Conservation (phyloP, 1,284 basidiomycete species). For the Chalciporus sp. region DNA sequence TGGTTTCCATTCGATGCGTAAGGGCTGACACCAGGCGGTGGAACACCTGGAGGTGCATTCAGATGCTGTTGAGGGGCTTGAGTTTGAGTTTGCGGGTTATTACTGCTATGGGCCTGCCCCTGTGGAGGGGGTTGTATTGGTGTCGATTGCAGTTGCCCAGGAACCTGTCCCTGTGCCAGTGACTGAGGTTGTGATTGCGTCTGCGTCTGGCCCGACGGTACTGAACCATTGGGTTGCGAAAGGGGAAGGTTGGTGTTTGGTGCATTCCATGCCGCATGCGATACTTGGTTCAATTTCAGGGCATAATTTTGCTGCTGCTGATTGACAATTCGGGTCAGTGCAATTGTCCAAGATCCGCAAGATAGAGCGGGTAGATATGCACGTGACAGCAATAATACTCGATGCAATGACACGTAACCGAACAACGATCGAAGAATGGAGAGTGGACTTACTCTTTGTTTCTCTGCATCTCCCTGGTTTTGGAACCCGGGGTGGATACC, state of each 20-base stretch:
- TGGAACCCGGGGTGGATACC: slow-evolving; percentile 64
- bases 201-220: slow-evolving; percentile 35
- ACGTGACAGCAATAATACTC: neutral
- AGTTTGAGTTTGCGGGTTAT: slow-evolving; percentile 26
- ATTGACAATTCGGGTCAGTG: slow-evolving; percentile 18
- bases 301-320: slow-evolving; percentile 58
- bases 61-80: slow-evolving; percentile 41
- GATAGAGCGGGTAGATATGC: neutral
- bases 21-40: slow-evolving; percentile 41
- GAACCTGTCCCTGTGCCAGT: slow-evolving; percentile 36
- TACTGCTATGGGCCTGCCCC: slow-evolving; percentile 37
- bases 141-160: slow-evolving; percentile 24
- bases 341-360: slow-evolving; percentile 8
- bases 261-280: slow-evolving; percentile 65
- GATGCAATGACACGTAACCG: neutral
- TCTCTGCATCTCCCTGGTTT: slow-evolving; percentile 56
- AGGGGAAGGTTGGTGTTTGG: slow-evolving; percentile 37
- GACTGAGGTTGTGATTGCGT: slow-evolving; percentile 29
- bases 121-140: slow-evolving; percentile 38
- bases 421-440: slow-evolving; percentile 2
- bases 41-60: slow-evolving; percentile 57
- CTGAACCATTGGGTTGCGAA: slow-evolving; percentile 33
- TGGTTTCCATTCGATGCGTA: slow-evolving; percentile 48
- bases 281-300: slow-evolving; percentile 62
- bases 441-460: slow-evolving; percentile 61